These are phyloP conservation scores for Beta lomatogona DNA, from an alignment of 179 eudicot species.

Conservation along the genomic window DNA sequence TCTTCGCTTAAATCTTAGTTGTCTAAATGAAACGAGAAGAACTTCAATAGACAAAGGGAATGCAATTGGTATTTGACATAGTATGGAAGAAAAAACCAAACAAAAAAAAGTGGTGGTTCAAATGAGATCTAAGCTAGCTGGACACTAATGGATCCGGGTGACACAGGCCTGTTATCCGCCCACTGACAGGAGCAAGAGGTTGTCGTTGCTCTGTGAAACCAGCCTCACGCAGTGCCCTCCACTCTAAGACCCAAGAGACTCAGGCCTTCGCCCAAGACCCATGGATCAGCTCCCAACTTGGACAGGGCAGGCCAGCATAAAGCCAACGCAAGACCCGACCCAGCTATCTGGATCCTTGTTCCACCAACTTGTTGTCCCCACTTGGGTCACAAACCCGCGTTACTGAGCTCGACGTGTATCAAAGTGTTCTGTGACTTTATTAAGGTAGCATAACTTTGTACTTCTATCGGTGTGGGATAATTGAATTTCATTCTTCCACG, in stretches of 20 bases:
- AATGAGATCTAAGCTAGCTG: neutral
- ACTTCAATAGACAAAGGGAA: too few species aligned
- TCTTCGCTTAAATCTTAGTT: too few species aligned
- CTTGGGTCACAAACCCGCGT: conserved; percentile 1
- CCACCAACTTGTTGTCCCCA: neutral
- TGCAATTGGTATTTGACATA: too few species aligned
- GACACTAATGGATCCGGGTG: neutral
- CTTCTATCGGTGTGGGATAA: neutral
- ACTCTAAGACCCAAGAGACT: neutral
- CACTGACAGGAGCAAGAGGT: conserved; percentile 7
- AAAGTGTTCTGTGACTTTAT: neutral
- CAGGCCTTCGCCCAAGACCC: too few species aligned
- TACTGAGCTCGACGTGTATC: neutral
- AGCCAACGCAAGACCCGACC: neutral
- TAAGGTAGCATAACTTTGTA: neutral
- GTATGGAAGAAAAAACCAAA: too few species aligned
- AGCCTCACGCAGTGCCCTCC: conserved; percentile 1
- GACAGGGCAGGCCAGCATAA: too few species aligned
- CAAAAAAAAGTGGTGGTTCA: neutral
- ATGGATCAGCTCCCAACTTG: too few species aligned
- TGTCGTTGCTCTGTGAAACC: conserved; percentile 1
- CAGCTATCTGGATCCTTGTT: neutral
- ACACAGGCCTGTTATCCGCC: neutral
- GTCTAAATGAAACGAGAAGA: too few species aligned
- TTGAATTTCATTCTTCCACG: too few species aligned